Evolutionary conservation across 768 basidiomycete genomes (phyloP).

Genomic region (Russula sp.): DNA sequence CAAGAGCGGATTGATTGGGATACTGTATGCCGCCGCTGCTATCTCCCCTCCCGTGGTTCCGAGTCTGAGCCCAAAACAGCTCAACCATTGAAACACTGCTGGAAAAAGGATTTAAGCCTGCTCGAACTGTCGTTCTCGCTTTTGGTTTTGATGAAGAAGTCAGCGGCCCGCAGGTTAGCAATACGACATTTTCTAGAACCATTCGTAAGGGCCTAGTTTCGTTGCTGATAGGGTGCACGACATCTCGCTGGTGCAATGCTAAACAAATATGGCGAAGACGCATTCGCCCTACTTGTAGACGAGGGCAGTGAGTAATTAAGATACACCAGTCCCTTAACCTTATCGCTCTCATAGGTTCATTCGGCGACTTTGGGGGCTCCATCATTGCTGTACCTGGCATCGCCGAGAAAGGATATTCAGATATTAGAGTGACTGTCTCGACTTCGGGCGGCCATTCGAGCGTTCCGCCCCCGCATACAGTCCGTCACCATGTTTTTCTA

Average conservation of each 20-base stretch:
- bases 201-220: not conserved
- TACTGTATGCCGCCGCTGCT: not conserved
- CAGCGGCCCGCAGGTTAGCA: constrained; percentile 18
- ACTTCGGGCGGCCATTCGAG: too few relatives aligned
- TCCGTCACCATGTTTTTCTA: too few relatives aligned
- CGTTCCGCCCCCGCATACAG: too few relatives aligned
- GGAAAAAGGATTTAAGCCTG: too few relatives aligned
- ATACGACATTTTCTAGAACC: not conserved
- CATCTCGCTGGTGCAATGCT: too few relatives aligned
- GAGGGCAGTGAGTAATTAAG: too few relatives aligned
- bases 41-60: not conserved
- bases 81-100: too few relatives aligned
- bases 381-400: too few relatives aligned
- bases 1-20: too few relatives aligned
- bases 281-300: too few relatives aligned
- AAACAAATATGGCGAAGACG: too few relatives aligned
- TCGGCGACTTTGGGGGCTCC: constrained; percentile 42
- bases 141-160: constrained; percentile 38
- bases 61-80: not conserved
- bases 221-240: constrained; percentile 44
- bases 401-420: constrained; percentile 62
- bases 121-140: too few relatives aligned
- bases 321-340: not conserved
- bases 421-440: constrained; percentile 53
- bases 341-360: constrained; percentile 37